Conservation (phyloP, 177 flowering plant species). For the Tripterygium wilfordii region DNA sequence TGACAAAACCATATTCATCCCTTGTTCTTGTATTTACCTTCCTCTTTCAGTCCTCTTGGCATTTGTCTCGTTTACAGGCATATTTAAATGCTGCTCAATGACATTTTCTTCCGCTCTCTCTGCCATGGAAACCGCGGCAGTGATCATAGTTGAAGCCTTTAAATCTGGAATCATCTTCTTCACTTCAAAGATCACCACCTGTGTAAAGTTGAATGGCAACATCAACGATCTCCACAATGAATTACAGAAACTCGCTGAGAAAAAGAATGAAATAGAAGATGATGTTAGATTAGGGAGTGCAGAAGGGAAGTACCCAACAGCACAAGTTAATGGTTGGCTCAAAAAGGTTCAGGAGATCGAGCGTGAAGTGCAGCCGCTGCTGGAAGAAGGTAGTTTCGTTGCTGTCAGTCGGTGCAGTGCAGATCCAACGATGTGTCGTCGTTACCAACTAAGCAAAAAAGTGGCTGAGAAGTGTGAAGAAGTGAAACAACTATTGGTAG, state of each 20-base stretch:
- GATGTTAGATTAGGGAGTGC: background rate
- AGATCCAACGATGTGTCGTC: background rate
- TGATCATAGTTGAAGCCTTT: conserved; percentile 1
- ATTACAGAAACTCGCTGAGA: background rate
- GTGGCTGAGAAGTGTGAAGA: conserved; percentile 6
- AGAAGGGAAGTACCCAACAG: conserved; percentile 2
- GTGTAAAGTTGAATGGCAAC: background rate
- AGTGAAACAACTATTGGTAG: conserved; percentile 7
- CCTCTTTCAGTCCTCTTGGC: too few species aligned
- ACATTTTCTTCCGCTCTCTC: too few species aligned
- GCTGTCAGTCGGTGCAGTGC: conserved; percentile 1
- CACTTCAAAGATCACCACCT: background rate
- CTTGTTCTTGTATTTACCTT: too few species aligned
- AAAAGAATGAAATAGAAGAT: conserved; percentile 1
- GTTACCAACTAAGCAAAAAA: conserved; percentile 15
- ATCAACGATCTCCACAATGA: conserved; percentile 1
- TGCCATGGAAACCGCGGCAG: too few species aligned
- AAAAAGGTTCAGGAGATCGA: conserved; percentile 19
- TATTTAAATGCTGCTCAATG: too few species aligned
- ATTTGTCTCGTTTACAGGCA: too few species aligned
- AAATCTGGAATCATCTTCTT: background rate
- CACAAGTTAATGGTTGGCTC: conserved; percentile 18
- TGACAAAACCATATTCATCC: too few species aligned
- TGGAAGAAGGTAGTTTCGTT: background rate
- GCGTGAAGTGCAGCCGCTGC: conserved; percentile 11